Evolutionary conservation across 1,284 basidiomycete genomes (phyloP).

Genomic region (Microbotryomycetes sp.): DNA sequence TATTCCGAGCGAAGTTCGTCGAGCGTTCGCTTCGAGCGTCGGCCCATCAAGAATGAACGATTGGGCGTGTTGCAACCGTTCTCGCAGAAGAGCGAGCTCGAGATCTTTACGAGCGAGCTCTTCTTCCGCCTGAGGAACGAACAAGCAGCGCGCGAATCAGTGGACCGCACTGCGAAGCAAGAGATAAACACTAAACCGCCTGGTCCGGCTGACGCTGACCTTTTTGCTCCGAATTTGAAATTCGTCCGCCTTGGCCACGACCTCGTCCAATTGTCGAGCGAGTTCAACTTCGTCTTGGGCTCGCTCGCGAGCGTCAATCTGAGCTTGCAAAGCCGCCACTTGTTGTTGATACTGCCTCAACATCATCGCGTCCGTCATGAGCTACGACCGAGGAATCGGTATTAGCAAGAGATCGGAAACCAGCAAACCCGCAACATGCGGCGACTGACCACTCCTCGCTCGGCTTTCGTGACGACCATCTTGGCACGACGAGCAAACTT

Average conservation of each 20-base stretch:
- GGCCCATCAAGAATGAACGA: conserved; percentile 29
- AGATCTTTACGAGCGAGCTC: conserved; percentile 13
- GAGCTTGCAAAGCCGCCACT: conserved; percentile 42
- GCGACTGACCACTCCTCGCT: conserved; percentile 46
- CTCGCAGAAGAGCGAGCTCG: conserved; percentile 18
- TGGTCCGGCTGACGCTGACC: conserved; percentile 1
- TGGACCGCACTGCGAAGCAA: neutral
- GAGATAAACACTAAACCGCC: neutral
- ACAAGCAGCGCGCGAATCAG: neutral
- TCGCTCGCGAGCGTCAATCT: conserved; percentile 35
- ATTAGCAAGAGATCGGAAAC: conserved; percentile 30
- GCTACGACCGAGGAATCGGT: neutral
- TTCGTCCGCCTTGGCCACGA: conserved; percentile 11
- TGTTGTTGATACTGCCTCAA: conserved; percentile 45
- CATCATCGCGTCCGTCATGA: conserved; percentile 37
- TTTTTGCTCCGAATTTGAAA: neutral
- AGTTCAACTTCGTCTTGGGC: conserved; percentile 2
- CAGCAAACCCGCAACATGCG: neutral
- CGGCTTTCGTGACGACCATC: conserved; percentile 51
- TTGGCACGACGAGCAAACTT: conserved; percentile 52
- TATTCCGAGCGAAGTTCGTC: conserved; percentile 7
- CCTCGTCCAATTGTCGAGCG: conserved; percentile 3
- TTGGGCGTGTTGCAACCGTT: conserved; percentile 18
- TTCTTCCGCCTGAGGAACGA: neutral
- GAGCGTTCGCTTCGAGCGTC: conserved; percentile 18